phyloP scores from a whole-genome alignment of 768 basidiomycete species.

The Crucibulum laeve region DNA sequence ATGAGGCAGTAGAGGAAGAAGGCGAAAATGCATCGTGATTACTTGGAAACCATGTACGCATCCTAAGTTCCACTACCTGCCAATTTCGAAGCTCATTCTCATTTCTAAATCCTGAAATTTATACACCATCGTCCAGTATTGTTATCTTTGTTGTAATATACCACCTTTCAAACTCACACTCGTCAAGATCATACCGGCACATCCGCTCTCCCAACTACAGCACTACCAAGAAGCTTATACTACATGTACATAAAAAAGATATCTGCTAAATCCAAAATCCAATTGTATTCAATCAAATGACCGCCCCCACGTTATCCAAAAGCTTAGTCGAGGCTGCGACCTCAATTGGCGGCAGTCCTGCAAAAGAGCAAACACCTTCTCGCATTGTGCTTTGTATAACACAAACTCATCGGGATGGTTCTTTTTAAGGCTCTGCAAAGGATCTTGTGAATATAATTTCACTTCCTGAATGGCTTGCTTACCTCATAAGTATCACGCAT shows the following conservation, averaged over 20 bases:
- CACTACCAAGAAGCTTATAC: no score
- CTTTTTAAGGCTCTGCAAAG: constrained; percentile 13
- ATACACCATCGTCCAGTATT: no score
- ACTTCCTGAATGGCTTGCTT: no score
- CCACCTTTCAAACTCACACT: no score
- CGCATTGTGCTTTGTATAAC: constrained; percentile 30
- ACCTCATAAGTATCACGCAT: no score
- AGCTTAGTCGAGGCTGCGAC: constrained; percentile 23
- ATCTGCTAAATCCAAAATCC: neutral
- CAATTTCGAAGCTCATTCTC: no score
- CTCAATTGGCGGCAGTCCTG: constrained; percentile 24
- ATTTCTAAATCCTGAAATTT: no score
- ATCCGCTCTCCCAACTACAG: no score
- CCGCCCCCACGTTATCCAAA: constrained; percentile 25
- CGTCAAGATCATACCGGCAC: no score
- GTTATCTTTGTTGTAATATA: no score
- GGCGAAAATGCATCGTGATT: constrained; percentile 3
- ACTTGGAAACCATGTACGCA: neutral
- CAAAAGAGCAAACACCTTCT: constrained; percentile 21
- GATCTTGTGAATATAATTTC: neutral
- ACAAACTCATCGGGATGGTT: neutral
- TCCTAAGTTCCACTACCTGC: no score
- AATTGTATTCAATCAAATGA: constrained; percentile 4
- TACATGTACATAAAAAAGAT: neutral
- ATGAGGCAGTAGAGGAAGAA: constrained; percentile 18